These are phyloP conservation scores for Lolium multiflorum DNA, from an alignment of 176 grass and related monocot species.

Conservation along the genomic window DNA sequence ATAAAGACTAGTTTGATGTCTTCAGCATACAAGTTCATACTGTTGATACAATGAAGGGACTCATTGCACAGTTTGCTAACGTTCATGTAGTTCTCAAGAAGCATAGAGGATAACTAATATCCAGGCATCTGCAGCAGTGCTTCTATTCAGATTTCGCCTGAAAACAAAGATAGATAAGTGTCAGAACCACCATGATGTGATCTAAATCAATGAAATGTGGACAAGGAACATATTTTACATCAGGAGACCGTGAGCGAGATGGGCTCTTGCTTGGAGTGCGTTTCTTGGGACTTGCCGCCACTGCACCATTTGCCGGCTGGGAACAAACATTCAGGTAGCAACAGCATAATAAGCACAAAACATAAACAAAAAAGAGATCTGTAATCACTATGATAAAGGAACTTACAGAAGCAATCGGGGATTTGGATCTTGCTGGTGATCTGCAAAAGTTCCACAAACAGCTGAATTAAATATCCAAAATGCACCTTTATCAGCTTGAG, in stretches of 20 bases:
- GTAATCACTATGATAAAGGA: not conserved
- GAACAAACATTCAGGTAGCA: constrained; percentile 34
- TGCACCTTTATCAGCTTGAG: constrained; percentile 54
- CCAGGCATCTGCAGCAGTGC: not conserved
- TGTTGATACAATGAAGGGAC: not conserved
- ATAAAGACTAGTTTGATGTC: not conserved
- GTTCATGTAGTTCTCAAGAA: constrained; percentile 22
- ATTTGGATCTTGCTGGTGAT: constrained; percentile 79
- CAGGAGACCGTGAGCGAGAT: constrained; percentile 55
- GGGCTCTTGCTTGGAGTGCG: constrained; percentile 60
- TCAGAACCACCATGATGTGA: not conserved
- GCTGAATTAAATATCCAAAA: constrained; percentile 65
- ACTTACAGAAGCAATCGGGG: constrained; percentile 65
- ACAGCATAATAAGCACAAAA: constrained; percentile 12
- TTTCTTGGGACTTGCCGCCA: constrained; percentile 53
- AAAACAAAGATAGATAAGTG: constrained; percentile 8
- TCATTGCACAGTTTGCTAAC: constrained; percentile 12
- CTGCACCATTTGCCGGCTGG: constrained; percentile 50
- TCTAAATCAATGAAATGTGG: not conserved
- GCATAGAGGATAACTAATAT: constrained; percentile 30
- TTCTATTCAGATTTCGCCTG: constrained; percentile 58
- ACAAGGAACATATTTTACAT: constrained; percentile 45
- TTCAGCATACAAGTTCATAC: constrained; percentile 35
- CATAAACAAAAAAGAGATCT: not conserved
- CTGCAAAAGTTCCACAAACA: constrained; percentile 76